Base-by-base conservation (phyloP, 495 filamentous ascomycete species). In the Penicillium crystallinum region DNA sequence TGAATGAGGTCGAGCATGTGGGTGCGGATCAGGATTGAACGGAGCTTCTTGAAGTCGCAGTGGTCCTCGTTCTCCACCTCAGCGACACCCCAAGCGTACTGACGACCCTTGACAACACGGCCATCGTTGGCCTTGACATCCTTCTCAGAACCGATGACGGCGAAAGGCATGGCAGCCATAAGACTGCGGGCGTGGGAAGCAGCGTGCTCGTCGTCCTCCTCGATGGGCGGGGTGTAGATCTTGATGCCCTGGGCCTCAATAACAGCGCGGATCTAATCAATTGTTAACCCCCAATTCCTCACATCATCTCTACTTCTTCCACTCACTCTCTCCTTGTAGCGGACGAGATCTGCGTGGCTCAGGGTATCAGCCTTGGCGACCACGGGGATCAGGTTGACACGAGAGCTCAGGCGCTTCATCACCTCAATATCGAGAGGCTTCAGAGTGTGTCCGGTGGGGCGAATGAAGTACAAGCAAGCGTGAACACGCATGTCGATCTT, bases 21-120 rank as follows among this genome's bases (percentile, higher is more conserved):
- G n/a, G 95, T 98, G 64, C 93, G 90, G 78, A 98, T 97, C 56
- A 98, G 80, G 64, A 97, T 97, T 17, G 91, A 95, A 58, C 93
- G 91, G 54, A 98, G 87, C 79, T 98, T 98, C 87, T 98, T 98
- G 77, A 98, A 98, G 76, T 98, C 93, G 74, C 93, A 98, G 84
- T 98, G 93, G 55, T 97, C 93, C 71, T 98, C 93, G 70, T 98
- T 97, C 82, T 98, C 93, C 45, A 98, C 93, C 70, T 98, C 93
- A 49, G 95, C 93, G 56, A 97, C 93, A 77, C 93, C 93, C 93
- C 93, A 98, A 46, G 90, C 89, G 71, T 98, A 98, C 73, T 97
- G 93, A 46, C 93, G 93, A 57, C 93, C 93, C 81, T 97, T 98
- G 63, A 97, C 89, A 55, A 96, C 92, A 67, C 91, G 91, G 57